phyloP scores from a whole-genome alignment of 116 monocot genomes.

The Posidonia oceanica region DNA sequence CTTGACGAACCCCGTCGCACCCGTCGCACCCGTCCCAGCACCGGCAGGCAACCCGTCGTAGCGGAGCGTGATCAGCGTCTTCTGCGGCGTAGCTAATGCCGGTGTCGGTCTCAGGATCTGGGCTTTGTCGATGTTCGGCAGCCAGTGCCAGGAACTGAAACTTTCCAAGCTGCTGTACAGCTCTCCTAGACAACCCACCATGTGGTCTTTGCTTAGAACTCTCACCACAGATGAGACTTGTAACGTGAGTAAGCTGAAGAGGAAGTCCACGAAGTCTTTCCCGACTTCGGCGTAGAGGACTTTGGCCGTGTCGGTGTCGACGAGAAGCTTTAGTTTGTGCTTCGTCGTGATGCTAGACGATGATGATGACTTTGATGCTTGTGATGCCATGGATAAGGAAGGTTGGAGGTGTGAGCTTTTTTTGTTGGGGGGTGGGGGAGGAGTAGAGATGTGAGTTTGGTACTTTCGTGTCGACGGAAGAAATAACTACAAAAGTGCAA shows the following conservation, averaged over 20 bases:
- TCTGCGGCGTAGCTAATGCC: background rate
- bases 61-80: background rate
- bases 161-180: background rate
- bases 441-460: too few species aligned
- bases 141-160: background rate
- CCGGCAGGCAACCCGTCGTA: background rate
- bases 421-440: too few species aligned
- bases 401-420: background rate
- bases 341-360: background rate
- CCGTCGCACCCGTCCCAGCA: background rate
- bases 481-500: too few species aligned
- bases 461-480: too few species aligned
- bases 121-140: background rate
- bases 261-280: constrained; percentile 37
- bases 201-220: background rate
- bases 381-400: background rate
- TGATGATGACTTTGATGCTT: background rate
- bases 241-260: constrained; percentile 19
- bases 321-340: constrained; percentile 19
- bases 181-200: background rate
- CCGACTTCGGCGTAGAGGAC: constrained; percentile 29
- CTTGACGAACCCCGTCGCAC: background rate
- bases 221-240: background rate
- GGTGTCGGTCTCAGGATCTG: background rate
- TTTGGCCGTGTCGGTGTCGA: constrained; percentile 12